Base-by-base conservation (phyloP, 345 rosid species). In the Conringia planisiliqua region DNA sequence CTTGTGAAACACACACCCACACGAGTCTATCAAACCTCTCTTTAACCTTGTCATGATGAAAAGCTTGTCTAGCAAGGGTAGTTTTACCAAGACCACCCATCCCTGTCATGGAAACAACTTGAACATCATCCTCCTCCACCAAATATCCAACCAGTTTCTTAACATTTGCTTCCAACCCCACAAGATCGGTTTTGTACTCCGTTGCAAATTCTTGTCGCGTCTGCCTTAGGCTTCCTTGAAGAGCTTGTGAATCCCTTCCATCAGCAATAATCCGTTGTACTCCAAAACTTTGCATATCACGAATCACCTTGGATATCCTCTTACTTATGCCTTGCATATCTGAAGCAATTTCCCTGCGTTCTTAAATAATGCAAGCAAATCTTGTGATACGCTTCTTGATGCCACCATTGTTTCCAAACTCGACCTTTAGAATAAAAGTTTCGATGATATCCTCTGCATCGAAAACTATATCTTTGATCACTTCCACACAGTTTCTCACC, bases 1-100 rank as follows among this genome's bases (percentile, higher is more conserved):
- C 68, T 16, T 80, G 81, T 5, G 87, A 77, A 10, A 87, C 27
- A 24, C 66, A 77, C 2, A 74, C 80, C 87, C 83, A 83, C 3
- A 80, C 81, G 1, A 78, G 38, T 1, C 71, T 29, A 0, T 56
- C 66, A 9, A 82, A 87, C 35, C 51, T 29, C 14, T 14, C 26
- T 63, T 77, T 76, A 3, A 83, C 66, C 0, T 10, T 26, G 7
- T n/a, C 4, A 24, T 72, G 75, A 30, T 76, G 32, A 11, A 78
- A 52, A 0, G 78, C 47, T 36, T 79, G 72, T 57, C 40, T 67
- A 3, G 86, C 86, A 0, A 85, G 72, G 10, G 87, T 51, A 0
- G 86, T 87, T 71, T 83, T 87, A 4, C 89, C 87, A 8, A 83
- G 64, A 12, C 89, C 91, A 0, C 87, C 86, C 88, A 85, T 83